Base-by-base conservation (phyloP, 495 filamentous ascomycete genomes). In the Penicillium salamii region DNA sequence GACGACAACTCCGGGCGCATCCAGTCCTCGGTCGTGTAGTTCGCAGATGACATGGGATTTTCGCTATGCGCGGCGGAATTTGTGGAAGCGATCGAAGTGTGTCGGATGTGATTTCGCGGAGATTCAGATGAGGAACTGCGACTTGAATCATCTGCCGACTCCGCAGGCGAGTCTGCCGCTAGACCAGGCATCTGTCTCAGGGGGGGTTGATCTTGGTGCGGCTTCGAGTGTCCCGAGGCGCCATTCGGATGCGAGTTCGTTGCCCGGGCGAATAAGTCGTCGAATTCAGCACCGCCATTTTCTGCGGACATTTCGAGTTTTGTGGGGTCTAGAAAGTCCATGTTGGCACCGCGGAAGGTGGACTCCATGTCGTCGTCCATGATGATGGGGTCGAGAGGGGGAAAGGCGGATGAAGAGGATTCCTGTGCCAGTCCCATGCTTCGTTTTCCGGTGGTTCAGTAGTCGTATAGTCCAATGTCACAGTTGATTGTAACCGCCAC, bases 311-410 rank as follows among this genome's bases (percentile, higher is more conserved):
- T 63, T 19, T 72, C 65, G 19, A 71, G 57, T 33, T 63, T 57
- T 20, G 65, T 57, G 15, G 67, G 59, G 45, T 74, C 69, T 18
- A 76, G 42, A 36, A 75, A 76, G 33, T 75, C 70, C 62, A 76
- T 68, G 42, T 73, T 67, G 44, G 67, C 57, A 39, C 70, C 62
- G 37, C 60, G 62, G 42, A 72, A 76, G 33, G 65, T 54, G 40
- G 67, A 64, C 44, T 72, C 68, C 69, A 76, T 74, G 19, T 76
- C 71, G 58, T 71, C 70, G 58, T 75, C 71, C 51, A 76, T 62
- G 38, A 75, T 70, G 38, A 74, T 67, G 26, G 73, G 73, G 41
- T 76, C 73, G 50, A 76, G 50, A 33, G 65, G 36, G 56, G 71
- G 57, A 44, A 74, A 72, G 31, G 61, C 58, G 52, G 73, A 70